Percentiles rank a stretch among this genome's conserved stretches.
phyloP scores from a whole-genome alignment of 2,329 filamentous ascomycete species.

The Zymoseptoria pseudotritici region DNA sequence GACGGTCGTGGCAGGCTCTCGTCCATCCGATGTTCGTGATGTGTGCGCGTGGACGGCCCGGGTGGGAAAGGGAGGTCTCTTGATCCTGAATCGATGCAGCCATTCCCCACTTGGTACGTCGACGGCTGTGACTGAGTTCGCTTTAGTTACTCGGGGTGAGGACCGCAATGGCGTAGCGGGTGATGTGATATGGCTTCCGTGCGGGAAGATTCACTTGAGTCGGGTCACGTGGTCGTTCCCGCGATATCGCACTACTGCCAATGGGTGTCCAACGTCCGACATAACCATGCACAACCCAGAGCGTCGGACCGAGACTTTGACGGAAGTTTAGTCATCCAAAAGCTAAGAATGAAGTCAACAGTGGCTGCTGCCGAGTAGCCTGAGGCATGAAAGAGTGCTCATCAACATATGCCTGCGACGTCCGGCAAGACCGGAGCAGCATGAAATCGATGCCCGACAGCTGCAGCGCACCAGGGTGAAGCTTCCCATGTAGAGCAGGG shows the following conservation, averaged over 20 bases:
- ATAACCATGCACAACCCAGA: neutral
- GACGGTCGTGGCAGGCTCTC: conserved; percentile 37
- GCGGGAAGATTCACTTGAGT: neutral
- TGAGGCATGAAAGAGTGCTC: conserved; percentile 1
- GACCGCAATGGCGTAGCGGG: neutral
- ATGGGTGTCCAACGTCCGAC: neutral
- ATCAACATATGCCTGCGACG: conserved; percentile 1
- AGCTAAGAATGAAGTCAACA: neutral
- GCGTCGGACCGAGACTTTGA: neutral
- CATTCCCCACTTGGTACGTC: neutral
- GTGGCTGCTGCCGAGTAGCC: neutral
- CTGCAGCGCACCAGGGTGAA: neutral
- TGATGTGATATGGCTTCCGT: neutral
- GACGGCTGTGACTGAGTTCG: neutral
- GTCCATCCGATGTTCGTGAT: conserved; percentile 36
- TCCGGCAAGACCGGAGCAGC: neutral
- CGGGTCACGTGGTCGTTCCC: neutral
- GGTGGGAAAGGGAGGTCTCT: neutral
- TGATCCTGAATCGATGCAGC: neutral
- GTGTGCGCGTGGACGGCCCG: neutral
- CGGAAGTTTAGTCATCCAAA: neutral
- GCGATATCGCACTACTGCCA: neutral
- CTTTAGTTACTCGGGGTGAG: neutral
- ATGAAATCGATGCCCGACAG: neutral
- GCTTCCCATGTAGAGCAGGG: neutral